Conservation (phyloP, 2,329 filamentous ascomycete species). For the Claviceps sp. region DNA sequence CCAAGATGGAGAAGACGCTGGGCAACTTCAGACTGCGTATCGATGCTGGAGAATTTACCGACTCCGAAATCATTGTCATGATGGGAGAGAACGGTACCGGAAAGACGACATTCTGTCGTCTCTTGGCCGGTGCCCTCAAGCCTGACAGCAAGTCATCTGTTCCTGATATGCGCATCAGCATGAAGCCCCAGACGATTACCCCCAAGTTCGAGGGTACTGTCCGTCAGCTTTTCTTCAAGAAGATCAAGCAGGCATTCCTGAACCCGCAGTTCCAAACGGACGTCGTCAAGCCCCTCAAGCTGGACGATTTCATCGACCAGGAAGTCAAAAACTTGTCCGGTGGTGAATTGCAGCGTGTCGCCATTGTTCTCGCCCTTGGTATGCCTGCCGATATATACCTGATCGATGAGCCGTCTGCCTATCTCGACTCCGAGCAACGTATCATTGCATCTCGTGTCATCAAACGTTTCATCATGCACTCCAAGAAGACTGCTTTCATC, state of each 20-base stretch:
- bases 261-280: constrained; percentile 98
- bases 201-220: constrained; percentile 97
- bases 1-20: constrained; percentile 82
- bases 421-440: constrained; percentile 98
- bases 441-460: constrained; percentile 95
- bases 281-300: constrained; percentile 97
- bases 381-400: constrained; percentile 95
- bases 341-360: constrained; percentile 98
- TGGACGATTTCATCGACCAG: constrained; percentile 98
- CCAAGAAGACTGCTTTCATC: constrained; percentile 98
- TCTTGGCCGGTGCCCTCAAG: constrained; percentile 86
- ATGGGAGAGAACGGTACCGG: constrained; percentile 99
- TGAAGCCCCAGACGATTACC: constrained; percentile 99
- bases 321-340: constrained; percentile 98
- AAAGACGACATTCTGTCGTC: constrained; percentile 96
- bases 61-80: constrained; percentile 98
- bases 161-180: constrained; percentile 91
- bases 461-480: constrained; percentile 99
- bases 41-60: constrained; percentile 77
- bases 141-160: constrained; percentile 69
- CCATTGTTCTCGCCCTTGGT: constrained; percentile 92
- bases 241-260: constrained; percentile 93
- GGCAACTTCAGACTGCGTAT: constrained; percentile 77
- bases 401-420: constrained; percentile 94
- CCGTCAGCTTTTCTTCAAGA: constrained; percentile 97